Base-by-base conservation (phyloP, 306 rosid genomes). In the Hippophae tibetana region DNA sequence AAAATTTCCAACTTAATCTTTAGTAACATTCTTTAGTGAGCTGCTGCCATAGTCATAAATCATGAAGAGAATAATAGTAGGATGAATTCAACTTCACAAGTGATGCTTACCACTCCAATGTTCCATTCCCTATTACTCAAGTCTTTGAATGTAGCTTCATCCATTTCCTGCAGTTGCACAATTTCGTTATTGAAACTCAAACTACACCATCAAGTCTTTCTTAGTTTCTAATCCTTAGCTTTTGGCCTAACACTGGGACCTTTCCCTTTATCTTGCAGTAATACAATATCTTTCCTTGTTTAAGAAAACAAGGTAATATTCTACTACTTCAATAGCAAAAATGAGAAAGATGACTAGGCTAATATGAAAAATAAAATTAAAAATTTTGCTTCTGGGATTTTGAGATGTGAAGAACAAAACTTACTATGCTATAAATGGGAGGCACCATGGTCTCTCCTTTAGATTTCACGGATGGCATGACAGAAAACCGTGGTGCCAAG, bases 341-440 rank as follows among this genome's bases (percentile, higher is more conserved):
- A 18, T 18, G 23, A 45, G 48, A 18, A 18, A 18, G 23, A 18
- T 18, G 49, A 46, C 11, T 7, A 9, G 2, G 9, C 3, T 46
- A 46, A 46, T 46, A 7, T 46, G 49, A 47, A 31, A 31, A 31
- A 31, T 31, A 31, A 31, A 31, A 31, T 4, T 31, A 4, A 31
- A 31, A 4, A 31, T 1, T 31, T 31, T n/a, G 11, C 6, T 14
- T 5, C 6, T 18, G 43, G 40, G 23, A 55, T 49, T 14, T 12
- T 3, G 12, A 49, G 53, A 13, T 13, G 14, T 13, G 50, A 13
- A 47, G 50, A 4, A 49, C 14, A 31, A 4, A 60, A 61, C 96
- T 75, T 88, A 88, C 97, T 56, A 93, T 70, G 58, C 95, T 88
- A 71, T 78, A 88, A 62, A 86, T 79, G 54, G 97, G 95, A 78